These are phyloP conservation scores for Tylopilus rubrobrunneus DNA, from an alignment of 768 basidiomycete genomes.

Conservation along the genomic window DNA sequence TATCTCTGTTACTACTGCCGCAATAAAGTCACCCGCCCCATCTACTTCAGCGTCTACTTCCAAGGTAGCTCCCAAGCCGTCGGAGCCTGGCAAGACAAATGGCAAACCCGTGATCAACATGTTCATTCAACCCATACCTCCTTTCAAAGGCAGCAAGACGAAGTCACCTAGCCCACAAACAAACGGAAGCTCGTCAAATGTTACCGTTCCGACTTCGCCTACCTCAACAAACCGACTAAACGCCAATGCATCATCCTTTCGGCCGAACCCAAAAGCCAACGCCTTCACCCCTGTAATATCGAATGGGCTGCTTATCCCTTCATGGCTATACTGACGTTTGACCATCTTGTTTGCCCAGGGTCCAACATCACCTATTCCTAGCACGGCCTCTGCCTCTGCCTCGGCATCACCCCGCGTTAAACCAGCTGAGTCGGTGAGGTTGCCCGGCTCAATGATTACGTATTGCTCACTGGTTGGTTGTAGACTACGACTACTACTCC, in stretches of 20 bases:
- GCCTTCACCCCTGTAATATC: constrained; percentile 64
- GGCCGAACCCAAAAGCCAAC: constrained; percentile 78
- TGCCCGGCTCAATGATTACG: background rate
- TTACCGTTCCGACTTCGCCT: constrained; percentile 47
- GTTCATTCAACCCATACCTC: constrained; percentile 87
- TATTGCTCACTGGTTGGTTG: constrained; percentile 6
- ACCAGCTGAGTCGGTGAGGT: constrained; percentile 47
- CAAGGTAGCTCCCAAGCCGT: constrained; percentile 31
- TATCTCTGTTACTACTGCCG: constrained; percentile 17
- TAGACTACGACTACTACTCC: constrained; percentile 46
- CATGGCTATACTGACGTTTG: constrained; percentile 15
- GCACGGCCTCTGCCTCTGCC: constrained; percentile 39
- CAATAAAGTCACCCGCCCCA: constrained; percentile 30
- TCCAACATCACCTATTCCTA: constrained; percentile 44
- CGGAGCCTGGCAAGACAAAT: constrained; percentile 30
- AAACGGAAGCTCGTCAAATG: constrained; percentile 30
- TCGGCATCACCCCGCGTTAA: constrained; percentile 63
- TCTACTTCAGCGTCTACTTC: constrained; percentile 25
- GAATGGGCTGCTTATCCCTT: constrained; percentile 6
- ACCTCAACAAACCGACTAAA: constrained; percentile 67
- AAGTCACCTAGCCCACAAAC: constrained; percentile 30
- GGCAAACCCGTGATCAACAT: constrained; percentile 57
- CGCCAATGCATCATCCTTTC: constrained; percentile 87
- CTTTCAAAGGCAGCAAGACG: constrained; percentile 69
- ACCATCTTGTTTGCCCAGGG: constrained; percentile 32